A percentile compares a stretch with the other conserved stretches of the same genome.
phyloP scores from a whole-genome alignment of 352 stramenopile genomes.

The Phytopythium mirpurense region DNA sequence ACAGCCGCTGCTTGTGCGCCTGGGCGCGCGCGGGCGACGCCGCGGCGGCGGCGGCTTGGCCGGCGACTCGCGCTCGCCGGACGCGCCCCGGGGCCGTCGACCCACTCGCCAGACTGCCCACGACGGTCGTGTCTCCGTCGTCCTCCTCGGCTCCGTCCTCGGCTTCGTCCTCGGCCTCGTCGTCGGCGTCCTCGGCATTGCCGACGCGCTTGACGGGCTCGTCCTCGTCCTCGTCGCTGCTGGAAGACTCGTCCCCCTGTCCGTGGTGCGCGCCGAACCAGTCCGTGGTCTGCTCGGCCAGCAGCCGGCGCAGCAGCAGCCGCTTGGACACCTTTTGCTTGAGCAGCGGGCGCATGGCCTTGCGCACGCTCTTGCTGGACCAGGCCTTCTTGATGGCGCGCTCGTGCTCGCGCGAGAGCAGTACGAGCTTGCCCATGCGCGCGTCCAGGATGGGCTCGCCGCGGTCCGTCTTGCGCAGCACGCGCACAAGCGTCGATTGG shows the following conservation, averaged over 20 bases:
- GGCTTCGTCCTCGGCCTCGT: conserved; percentile 41
- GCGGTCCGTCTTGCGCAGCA: conserved; percentile 73
- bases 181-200: conserved; percentile 26
- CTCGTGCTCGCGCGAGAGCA: conserved; percentile 82
- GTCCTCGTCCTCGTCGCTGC: conserved; percentile 63
- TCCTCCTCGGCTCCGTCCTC: conserved; percentile 50
- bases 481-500: conserved; percentile 78
- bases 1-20: conserved; percentile 25
- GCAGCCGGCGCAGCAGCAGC: conserved; percentile 61
- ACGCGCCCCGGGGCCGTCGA: conserved; percentile 53
- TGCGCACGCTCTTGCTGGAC: conserved; percentile 82
- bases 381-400: conserved; percentile 86
- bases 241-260: conserved; percentile 58
- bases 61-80: too few species aligned
- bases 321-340: conserved; percentile 86
- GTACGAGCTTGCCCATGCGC: conserved; percentile 78
- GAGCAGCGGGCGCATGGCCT: conserved; percentile 79
- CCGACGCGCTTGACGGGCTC: conserved; percentile 37
- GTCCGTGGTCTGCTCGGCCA: conserved; percentile 64
- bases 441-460: conserved; percentile 71
- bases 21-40: conserved; percentile 8
- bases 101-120: conserved; percentile 71
- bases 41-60: conserved; percentile 10
- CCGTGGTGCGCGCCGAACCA: conserved; percentile 20
- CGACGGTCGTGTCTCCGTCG: conserved; percentile 73